Evolutionary conservation across 768 basidiomycete species (phyloP), one percentile per base, ranked within the genome.

Genomic region (Suillus ampliporus): DNA sequence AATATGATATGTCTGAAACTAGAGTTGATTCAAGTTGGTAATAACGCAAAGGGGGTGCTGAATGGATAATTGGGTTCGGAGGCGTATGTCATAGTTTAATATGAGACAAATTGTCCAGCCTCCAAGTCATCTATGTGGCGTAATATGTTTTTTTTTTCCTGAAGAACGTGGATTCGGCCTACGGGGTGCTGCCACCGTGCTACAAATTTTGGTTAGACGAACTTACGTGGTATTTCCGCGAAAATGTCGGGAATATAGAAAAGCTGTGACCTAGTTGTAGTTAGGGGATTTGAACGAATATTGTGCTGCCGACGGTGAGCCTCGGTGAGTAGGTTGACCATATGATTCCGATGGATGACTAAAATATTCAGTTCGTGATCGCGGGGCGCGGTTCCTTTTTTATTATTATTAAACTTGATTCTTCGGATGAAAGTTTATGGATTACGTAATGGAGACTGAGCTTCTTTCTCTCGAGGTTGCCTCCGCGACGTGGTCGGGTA

Each of bases 401-500:
- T 35, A 53, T 34, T 35, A 35, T 34, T 34, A 53, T 31, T n/a
- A n/a, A n/a, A n/a, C n/a, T n/a, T n/a, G 14, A 19, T 53, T 26
- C 54, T 40, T 56, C 54, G 54, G 54, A 26, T 56, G 54, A 56
- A 56, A 56, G 54, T 56, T 56, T 41, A 56, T 19, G 26, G 10
- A 58, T 72, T 72, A 73, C 48, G 26, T 73, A 73, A 73, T 62
- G 37, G 0, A 10, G 47, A 31, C 59, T 63, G 37, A 26, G 17
- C 54, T 54, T 58, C 41, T 59, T 54, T 58, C 41, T 59, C 51
- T 59, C 48, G 61, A 62, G 62, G 67, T 68, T 70, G 61, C 71
- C 68, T 69, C 68, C 68, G 65, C 68, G 67, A 69, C 65, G 58
- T 60, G 65, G 58, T 63, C 61, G 59, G 50, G 62, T 47, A 56